Evolutionary conservation across 306 rosid genomes (phyloP).

Genomic region (Herpetospermum pedunculosum): DNA sequence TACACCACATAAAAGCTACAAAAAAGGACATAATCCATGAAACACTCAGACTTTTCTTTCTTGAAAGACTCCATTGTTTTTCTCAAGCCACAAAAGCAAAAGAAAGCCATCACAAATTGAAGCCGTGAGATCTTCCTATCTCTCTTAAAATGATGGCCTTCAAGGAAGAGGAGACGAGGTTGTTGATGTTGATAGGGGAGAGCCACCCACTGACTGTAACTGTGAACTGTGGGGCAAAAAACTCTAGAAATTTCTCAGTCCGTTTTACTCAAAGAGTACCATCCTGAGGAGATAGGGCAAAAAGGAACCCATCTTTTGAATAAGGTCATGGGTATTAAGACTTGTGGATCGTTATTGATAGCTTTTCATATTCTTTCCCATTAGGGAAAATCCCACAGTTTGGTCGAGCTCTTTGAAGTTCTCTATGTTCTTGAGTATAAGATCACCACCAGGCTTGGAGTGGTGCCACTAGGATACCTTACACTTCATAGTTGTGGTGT

Average conservation of each 20-base stretch:
- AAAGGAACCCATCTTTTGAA: background rate
- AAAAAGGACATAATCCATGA: background rate
- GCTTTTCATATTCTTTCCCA: background rate
- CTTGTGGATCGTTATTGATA: background rate
- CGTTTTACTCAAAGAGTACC: background rate
- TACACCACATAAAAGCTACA: background rate
- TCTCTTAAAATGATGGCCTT: background rate
- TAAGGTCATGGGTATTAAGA: background rate
- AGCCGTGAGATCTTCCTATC: background rate
- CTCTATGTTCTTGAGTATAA: background rate
- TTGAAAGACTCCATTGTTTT: conserved; percentile 1
- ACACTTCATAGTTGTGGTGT: background rate
- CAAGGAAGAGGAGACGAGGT: background rate
- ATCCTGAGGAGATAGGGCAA: background rate
- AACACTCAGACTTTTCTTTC: background rate
- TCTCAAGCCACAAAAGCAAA: background rate
- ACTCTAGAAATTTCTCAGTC: background rate
- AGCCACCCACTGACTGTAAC: background rate
- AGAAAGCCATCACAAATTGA: background rate
- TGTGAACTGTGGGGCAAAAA: background rate
- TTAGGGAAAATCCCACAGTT: background rate
- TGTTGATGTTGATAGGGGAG: background rate
- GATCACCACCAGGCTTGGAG: background rate
- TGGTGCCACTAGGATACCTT: background rate
- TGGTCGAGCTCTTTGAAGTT: background rate